Evolutionary conservation across 805 yeast genomes (phyloP), one percentile per base, ranked within the genome.

Genomic region (Kodamaea restingae): DNA sequence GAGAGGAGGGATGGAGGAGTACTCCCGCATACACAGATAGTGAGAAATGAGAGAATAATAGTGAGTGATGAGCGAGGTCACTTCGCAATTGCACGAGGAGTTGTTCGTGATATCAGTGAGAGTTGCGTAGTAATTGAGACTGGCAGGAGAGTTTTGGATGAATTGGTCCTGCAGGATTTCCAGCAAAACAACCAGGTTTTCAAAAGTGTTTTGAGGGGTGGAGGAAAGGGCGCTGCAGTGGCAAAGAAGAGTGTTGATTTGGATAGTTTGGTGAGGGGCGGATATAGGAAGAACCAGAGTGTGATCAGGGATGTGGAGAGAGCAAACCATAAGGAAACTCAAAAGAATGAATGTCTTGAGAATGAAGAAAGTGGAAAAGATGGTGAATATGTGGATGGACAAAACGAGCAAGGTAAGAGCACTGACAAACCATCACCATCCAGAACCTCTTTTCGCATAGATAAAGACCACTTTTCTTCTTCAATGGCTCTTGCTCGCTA

Each of bases 61-160:
- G 64, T 88, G 1, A 88, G 96, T 52, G 95, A 85, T 56, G 95
- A 86, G 49, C 44, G 56, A 0, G 95, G 95, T 1, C 87, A 84
- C 55, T 81, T 81, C 56, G 84, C 86, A 0, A 51, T 90, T 17
- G 78, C 88, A 1, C 70, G 69, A 36, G 96, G 95, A 0, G 59
- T 55, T 32, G 69, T 88, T 3, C 60, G 64, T 4, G 48, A 55
- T 3, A 61, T 84, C 0, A 62, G 71, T 5, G 60, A 67, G 0
- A 63, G 65, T 6, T 48, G 56, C 6, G 54, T 88, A 2, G 62
- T 65, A 1, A 58, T 88, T 2, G 59, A 75, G 0, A 74, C 83
- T 1, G 67, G 71, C 39, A 70, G 86, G 47, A 67, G 78, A 49
- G 64, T 87, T 36, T 60, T 69, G 7, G 61, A 63, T 27, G 58